Conservation (phyloP, 768 basidiomycete species). For the Phaeotremella skinneri region DNA sequence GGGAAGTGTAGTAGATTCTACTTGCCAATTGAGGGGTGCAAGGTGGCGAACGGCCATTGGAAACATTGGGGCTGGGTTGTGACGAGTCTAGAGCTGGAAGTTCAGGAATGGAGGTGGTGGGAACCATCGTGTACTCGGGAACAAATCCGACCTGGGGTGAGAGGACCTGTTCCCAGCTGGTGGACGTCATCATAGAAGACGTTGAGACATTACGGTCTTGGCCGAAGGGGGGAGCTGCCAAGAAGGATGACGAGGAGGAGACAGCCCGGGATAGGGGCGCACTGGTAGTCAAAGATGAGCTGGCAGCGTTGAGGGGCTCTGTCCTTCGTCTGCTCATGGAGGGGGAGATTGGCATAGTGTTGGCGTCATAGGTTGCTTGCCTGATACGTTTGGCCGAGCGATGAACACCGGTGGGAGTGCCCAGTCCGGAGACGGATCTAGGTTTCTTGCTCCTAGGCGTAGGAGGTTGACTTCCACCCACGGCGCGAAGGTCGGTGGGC, state of each 20-base stretch:
- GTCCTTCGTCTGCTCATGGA: constrained; percentile 7
- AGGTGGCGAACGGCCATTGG: constrained; percentile 28
- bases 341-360: constrained; percentile 24
- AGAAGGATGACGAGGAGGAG: constrained; percentile 18
- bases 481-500: constrained; percentile 3
- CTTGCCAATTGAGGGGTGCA: constrained; percentile 25
- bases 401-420: constrained; percentile 24
- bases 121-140: neutral
- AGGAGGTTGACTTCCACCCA: constrained; percentile 9
- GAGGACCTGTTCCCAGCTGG: constrained; percentile 6
- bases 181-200: constrained; percentile 23
- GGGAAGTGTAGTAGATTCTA: constrained; percentile 25
- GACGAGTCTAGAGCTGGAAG: constrained; percentile 20
- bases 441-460: constrained; percentile 21
- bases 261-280: constrained; percentile 19
- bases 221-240: constrained; percentile 4
- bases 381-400: constrained; percentile 27
- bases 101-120: constrained; percentile 12
- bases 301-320: constrained; percentile 7
- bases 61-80: constrained; percentile 20
- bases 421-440: constrained; percentile 17
- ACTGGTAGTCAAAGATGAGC: constrained; percentile 17
- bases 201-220: constrained; percentile 24
- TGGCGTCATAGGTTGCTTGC: constrained; percentile 30
- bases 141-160: constrained; percentile 1